Evolutionary conservation across 2,329 filamentous ascomycete genomes (phyloP).

Genomic region (Colletotrichum chlorophyti): DNA sequence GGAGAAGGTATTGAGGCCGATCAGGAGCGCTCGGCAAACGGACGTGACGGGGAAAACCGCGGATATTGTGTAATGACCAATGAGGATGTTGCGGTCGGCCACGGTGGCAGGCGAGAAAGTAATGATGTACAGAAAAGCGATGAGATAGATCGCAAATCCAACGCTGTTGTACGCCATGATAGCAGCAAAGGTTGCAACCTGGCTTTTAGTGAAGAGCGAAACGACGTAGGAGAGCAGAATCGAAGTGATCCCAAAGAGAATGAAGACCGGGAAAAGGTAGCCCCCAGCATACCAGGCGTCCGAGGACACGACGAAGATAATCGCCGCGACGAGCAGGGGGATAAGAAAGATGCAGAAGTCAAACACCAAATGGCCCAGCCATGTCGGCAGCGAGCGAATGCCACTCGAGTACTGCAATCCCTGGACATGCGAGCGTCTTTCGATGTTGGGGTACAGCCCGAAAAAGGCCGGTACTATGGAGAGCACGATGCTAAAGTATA

Average conservation of each 20-base stretch:
- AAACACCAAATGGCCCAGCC: constrained; percentile 82
- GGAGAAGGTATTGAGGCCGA: constrained; percentile 84
- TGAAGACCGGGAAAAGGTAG: constrained; percentile 77
- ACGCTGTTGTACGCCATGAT: constrained; percentile 78
- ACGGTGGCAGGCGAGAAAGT: constrained; percentile 59
- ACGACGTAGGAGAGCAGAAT: constrained; percentile 80
- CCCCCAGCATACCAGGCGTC: constrained; percentile 78
- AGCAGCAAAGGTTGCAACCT: constrained; percentile 84
- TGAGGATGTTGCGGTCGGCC: constrained; percentile 68
- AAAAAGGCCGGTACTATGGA: constrained; percentile 85
- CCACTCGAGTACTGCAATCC: constrained; percentile 92
- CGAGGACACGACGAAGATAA: constrained; percentile 71
- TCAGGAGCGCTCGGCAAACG: constrained; percentile 74
- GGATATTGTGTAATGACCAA: constrained; percentile 79
- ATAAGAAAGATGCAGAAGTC: constrained; percentile 78
- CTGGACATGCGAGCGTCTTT: constrained; percentile 79
- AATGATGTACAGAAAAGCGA: constrained; percentile 66
- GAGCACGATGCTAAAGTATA: constrained; percentile 83
- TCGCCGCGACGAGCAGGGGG: constrained; percentile 70
- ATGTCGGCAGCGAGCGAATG: constrained; percentile 80
- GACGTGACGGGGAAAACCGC: constrained; percentile 79
- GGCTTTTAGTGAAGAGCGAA: constrained; percentile 79
- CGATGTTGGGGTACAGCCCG: constrained; percentile 83
- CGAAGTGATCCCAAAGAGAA: constrained; percentile 74
- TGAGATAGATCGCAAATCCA: constrained; percentile 74